Conservation (phyloP, 2,329 filamentous ascomycete species). For the Phialophora verrucosa region DNA sequence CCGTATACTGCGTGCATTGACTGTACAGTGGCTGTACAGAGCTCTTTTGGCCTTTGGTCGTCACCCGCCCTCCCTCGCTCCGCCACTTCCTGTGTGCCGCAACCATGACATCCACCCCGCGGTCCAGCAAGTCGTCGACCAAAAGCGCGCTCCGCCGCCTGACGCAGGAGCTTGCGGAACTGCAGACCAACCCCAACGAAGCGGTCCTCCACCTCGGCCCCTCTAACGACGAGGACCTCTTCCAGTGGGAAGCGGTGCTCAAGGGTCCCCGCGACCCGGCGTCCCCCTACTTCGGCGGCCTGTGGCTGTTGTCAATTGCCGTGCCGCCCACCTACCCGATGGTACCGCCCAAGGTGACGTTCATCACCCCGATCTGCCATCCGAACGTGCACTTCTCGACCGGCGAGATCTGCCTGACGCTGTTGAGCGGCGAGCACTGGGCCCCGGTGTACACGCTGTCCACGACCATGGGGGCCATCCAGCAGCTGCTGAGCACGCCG, state of each 20-base stretch:
- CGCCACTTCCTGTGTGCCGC: neutral
- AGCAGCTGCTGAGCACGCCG: slow-evolving; percentile 54
- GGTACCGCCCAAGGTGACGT: slow-evolving; percentile 75
- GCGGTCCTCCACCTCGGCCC: slow-evolving; percentile 63
- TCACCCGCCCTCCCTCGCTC: neutral
- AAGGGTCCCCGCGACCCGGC: slow-evolving; percentile 55
- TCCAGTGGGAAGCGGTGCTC: slow-evolving; percentile 66
- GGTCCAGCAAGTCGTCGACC: slow-evolving; percentile 26
- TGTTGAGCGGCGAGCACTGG: slow-evolving; percentile 76
- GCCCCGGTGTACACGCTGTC: slow-evolving; percentile 80
- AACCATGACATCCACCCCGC: slow-evolving; percentile 19
- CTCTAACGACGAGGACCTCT: slow-evolving; percentile 61
- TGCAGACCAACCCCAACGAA: slow-evolving; percentile 62
- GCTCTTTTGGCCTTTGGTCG: neutral
- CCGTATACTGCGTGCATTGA: too few relatives aligned
- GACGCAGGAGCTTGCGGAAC: slow-evolving; percentile 65
- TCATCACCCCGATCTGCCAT: slow-evolving; percentile 84
- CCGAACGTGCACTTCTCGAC: slow-evolving; percentile 76
- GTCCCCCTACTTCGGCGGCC: slow-evolving; percentile 61
- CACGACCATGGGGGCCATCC: slow-evolving; percentile 53
- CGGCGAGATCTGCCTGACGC: slow-evolving; percentile 92
- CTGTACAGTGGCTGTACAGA: neutral
- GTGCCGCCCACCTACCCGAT: slow-evolving; percentile 81
- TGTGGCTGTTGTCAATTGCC: slow-evolving; percentile 79
- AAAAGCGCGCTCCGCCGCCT: slow-evolving; percentile 61